Evolutionary conservation across 257 asterid species (phyloP), one percentile per base, ranked within the genome.

Genomic region (Apocynum venetum): DNA sequence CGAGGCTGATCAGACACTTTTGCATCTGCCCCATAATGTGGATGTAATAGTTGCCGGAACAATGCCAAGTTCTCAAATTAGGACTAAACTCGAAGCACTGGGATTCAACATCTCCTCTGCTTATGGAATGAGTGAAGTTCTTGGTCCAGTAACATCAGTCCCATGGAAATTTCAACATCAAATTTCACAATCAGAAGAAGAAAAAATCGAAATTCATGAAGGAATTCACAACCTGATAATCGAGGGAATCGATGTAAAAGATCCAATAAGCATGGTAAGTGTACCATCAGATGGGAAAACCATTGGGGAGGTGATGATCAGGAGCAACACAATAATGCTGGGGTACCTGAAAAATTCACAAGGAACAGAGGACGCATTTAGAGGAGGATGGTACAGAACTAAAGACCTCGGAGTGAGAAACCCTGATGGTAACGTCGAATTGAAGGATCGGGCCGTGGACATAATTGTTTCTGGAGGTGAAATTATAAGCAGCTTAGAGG

Each of bases 101-200:
- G 97, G 97, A 1, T 90, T 93, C 79, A 67, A 13, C 1, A 74
- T 93, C 1, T 73, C 73, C 11, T 83, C 78, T 61, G 80, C 83
- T 47, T 91, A 90, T 51, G 97, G 97, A 13, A 84, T 93, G 82
- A 91, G 90, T 0, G 98, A 93, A 75, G 91, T 96, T 0, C 93
- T 89, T 2, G 96, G 98, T 8, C 91, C 93, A 0, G 86, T 86
- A 17, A 85, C 87, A 0, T 73, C 87, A 4, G 84, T 83, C 57
- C 19, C 82, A 0, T 81, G 89, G 90, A 86, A 84, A 19, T 70
- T 38, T 13, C 87, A 84, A 3, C 82, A 81, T 60, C 53, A 83
- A 40, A 38, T 72, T 0, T 36, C 79, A 11, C 53, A 83, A 2
- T 81, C 78, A 3, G 83, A 73, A 10, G 86, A 81, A 0, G 83